Percentiles rank a stretch among this genome's conserved stretches.
phyloP scores from a whole-genome alignment of 768 basidiomycete species.

The Mycena amicta region DNA sequence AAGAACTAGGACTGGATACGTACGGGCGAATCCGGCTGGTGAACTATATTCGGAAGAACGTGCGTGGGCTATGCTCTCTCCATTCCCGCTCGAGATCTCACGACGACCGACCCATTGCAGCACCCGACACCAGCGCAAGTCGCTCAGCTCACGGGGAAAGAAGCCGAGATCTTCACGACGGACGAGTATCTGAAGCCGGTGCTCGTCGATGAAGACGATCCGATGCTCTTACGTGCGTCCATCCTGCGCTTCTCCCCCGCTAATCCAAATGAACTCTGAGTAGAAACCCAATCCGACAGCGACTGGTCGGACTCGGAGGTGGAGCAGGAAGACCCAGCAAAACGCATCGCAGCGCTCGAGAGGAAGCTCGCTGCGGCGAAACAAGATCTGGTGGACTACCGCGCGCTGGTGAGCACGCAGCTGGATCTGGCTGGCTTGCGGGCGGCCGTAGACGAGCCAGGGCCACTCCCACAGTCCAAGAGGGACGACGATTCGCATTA shows the following conservation, averaged over 20 bases:
- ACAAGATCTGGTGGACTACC: constrained; percentile 65
- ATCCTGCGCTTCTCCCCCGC: neutral
- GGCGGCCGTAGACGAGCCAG: constrained; percentile 43
- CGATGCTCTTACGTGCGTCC: constrained; percentile 76
- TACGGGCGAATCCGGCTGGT: constrained; percentile 80
- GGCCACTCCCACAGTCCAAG: constrained; percentile 30
- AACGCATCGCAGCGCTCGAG: constrained; percentile 62
- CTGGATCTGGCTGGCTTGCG: constrained; percentile 49
- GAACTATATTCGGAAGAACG: constrained; percentile 84
- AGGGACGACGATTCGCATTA: constrained; percentile 93
- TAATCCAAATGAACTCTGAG: constrained; percentile 10
- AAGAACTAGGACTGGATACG: constrained; percentile 71
- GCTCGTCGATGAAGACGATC: constrained; percentile 85
- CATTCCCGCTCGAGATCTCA: neutral
- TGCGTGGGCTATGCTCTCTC: no score
- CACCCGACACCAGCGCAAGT: constrained; percentile 52
- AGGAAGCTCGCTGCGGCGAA: constrained; percentile 60
- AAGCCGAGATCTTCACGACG: constrained; percentile 64
- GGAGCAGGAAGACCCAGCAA: constrained; percentile 37
- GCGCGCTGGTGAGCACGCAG: constrained; percentile 54
- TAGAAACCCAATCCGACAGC: constrained; percentile 68
- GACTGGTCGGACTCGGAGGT: constrained; percentile 83
- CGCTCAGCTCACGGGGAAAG: constrained; percentile 46
- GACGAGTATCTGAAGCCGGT: constrained; percentile 85
- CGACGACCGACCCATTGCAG: constrained; percentile 37